Base-by-base conservation (phyloP, 179 eudicot genomes). In the Silene vulgaris region DNA sequence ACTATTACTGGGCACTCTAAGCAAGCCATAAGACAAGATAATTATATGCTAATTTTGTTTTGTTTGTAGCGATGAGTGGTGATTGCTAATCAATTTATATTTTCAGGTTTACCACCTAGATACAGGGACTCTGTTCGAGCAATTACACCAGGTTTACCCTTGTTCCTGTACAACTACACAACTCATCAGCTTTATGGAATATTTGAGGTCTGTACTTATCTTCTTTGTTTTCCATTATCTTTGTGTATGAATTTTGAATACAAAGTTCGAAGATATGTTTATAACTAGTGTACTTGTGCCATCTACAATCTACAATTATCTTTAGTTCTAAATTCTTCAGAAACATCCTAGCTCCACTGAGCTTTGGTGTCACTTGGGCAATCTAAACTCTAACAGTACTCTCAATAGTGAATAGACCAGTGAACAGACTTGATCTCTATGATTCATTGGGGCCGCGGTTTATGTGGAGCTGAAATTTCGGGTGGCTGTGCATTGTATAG, bases 171-270 rank as follows among this genome's bases (percentile, higher is more conserved):
- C 87, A 94, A 94, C 80, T 92, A 94, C 73, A 92, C 98, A 30
- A 92, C 97, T 65, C 98, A 92, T 78, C 98, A 92, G 84, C 88
- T 94, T 65, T 96, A 92, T 87, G 98, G 98, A 61, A 84, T 92
- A 78, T 94, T 90, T 88, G 98, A 92, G 96, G 98, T 94, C 12
- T 82, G 96, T 80, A 26, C 59, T 26, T 37, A 69, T 14, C 52
- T 23, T 66, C 56, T 75, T 70, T 16, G 19, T 69, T 69, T 37
- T 62, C 50, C 59, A 26, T 71, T 37, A 19, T 40, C 35, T 13
- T 19, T 64, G 77, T 37, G 8, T 50, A 45, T 23, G 12, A 21
- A 40, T 9, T 45, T 69, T 43, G 21, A 19, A 26, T 69, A 20
- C 29, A 61, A 23, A 21, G 4, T 69, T 45, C 6, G 35, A 20